These are phyloP conservation scores for Schoenoplectus triqueter DNA, from an alignment of 202 grass and related monocot species.

Conservation along the genomic window DNA sequence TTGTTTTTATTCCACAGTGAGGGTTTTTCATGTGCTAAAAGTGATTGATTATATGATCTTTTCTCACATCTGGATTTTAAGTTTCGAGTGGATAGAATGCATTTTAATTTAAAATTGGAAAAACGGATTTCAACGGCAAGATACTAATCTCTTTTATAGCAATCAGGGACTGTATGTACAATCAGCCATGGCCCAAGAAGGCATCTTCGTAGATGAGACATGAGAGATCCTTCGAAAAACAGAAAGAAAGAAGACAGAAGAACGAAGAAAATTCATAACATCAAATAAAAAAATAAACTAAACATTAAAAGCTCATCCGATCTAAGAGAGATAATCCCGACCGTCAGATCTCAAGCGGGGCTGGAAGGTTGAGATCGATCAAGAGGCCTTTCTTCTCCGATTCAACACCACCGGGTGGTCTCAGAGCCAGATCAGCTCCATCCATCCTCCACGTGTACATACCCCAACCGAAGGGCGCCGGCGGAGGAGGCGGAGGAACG, in stretches of 20 bases:
- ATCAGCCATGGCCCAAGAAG: background rate
- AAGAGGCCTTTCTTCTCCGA: background rate
- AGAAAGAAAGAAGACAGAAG: background rate
- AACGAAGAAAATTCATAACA: background rate
- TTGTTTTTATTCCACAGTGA: background rate
- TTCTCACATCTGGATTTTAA: background rate
- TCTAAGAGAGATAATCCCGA: background rate
- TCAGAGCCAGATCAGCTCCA: constrained; percentile 24
- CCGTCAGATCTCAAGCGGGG: constrained; percentile 24
- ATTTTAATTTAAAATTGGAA: background rate
- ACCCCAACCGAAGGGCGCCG: constrained; percentile 1
- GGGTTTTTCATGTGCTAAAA: background rate
- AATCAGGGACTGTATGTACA: background rate
- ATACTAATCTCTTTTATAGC: constrained; percentile 12
- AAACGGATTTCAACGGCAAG: background rate
- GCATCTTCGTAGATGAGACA: background rate
- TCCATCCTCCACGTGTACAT: constrained; percentile 7
- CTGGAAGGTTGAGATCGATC: constrained; percentile 40
- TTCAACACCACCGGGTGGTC: background rate
- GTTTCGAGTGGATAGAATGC: background rate
- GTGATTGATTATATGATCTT: background rate
- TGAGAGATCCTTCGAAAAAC: constrained; percentile 13
- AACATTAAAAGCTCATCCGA: background rate
- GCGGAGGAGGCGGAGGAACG: background rate
- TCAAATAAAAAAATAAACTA: background rate